A percentile compares a stretch with the other conserved stretches of the same genome.
Conservation (phyloP, 139 green algal species). For the Micractinium conductrix region DNA sequence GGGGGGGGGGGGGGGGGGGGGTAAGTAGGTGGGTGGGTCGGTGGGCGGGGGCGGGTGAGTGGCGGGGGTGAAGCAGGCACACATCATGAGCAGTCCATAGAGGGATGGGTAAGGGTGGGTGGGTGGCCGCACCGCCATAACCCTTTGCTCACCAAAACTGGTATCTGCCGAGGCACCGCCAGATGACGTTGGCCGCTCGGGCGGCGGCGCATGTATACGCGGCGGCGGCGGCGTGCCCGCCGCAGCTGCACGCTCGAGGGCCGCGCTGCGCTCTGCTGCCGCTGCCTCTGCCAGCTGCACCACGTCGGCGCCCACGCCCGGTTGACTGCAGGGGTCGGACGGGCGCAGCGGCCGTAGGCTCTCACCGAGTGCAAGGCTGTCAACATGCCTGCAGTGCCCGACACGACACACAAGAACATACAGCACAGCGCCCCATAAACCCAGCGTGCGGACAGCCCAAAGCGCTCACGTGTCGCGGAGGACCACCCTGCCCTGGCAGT, state of each 20-base stretch:
- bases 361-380: too few relatives aligned
- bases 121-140: too few relatives aligned
- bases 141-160: not conserved
- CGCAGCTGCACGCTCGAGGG: not conserved
- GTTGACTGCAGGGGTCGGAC: too few relatives aligned
- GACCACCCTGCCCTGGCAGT: not conserved
- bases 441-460: too few relatives aligned
- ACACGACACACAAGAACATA: not conserved
- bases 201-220: not conserved
- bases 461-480: constrained; percentile 12
- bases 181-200: not conserved
- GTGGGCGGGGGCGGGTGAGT: too few relatives aligned
- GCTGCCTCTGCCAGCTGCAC: not conserved
- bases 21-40: not conserved
- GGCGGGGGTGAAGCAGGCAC: too few relatives aligned
- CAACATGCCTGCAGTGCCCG: too few relatives aligned
- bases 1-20: not conserved
- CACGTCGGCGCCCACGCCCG: not conserved
- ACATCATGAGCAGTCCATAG: too few relatives aligned
- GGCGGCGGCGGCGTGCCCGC: not conserved
- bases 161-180: too few relatives aligned
- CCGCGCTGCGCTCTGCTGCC: not conserved
- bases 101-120: too few relatives aligned
- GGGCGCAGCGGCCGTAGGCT: too few relatives aligned
- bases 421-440: not conserved